Evolutionary conservation across 2,329 filamentous ascomycete genomes (phyloP).

Genomic region (Corniculantispora saksenae): DNA sequence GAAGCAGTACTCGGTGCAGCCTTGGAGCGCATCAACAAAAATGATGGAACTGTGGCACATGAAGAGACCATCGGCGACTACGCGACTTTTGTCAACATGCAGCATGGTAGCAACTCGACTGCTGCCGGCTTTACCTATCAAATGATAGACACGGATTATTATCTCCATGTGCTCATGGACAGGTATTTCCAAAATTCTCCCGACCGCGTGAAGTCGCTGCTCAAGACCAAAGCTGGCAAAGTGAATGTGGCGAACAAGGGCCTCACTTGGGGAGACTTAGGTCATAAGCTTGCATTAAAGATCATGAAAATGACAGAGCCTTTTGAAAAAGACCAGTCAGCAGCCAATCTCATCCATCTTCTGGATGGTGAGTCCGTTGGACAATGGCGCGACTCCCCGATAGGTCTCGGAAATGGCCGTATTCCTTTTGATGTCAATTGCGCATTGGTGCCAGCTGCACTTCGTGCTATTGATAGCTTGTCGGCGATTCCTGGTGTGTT

Average conservation of each 20-base stretch:
- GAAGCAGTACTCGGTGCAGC: constrained; percentile 64
- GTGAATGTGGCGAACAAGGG: constrained; percentile 52
- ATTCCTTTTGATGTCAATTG: constrained; percentile 69
- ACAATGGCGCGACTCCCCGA: constrained; percentile 63
- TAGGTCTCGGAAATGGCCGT: constrained; percentile 60
- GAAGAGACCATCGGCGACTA: constrained; percentile 69
- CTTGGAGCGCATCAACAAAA: constrained; percentile 60
- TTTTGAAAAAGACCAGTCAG: constrained; percentile 53
- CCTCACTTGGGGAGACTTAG: constrained; percentile 54
- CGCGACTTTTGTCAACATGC: constrained; percentile 58
- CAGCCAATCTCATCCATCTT: constrained; percentile 59
- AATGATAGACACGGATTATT: constrained; percentile 66
- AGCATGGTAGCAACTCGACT: constrained; percentile 53
- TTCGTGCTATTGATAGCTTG: constrained; percentile 58
- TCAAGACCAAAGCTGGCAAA: constrained; percentile 44
- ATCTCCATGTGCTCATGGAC: constrained; percentile 57
- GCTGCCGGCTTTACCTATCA: constrained; percentile 58
- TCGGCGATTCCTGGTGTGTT: constrained; percentile 50
- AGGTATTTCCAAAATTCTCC: constrained; percentile 53
- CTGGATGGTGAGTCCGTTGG: constrained; percentile 56
- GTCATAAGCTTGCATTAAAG: constrained; percentile 54
- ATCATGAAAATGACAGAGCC: constrained; percentile 57
- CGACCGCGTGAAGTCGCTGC: constrained; percentile 39
- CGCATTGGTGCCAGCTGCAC: constrained; percentile 61
- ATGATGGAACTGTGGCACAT: constrained; percentile 62